phyloP scores from a whole-genome alignment of 1,139 yeast genomes.

The Blastobotrys proliferans region DNA sequence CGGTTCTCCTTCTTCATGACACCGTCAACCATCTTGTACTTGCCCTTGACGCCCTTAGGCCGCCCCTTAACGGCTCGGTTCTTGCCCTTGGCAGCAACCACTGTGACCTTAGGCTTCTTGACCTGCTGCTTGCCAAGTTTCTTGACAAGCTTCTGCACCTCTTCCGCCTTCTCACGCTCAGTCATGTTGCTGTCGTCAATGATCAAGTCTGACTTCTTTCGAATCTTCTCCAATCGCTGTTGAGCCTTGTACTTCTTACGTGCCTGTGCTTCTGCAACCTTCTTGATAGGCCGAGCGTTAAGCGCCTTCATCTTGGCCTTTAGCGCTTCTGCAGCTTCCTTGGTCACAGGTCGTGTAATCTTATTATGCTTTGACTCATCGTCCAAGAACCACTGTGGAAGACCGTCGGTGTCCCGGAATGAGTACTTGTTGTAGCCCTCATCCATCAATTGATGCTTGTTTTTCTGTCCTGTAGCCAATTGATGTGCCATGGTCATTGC shows the following conservation, averaged over 20 bases:
- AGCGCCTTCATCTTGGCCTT: slow-evolving; percentile 84
- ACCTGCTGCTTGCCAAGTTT: slow-evolving; percentile 68
- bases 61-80: slow-evolving; percentile 89
- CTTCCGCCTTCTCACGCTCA: slow-evolving; percentile 92
- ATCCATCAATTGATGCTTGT: slow-evolving; percentile 76
- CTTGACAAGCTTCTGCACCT: slow-evolving; percentile 79
- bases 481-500: slow-evolving; percentile 99
- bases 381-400: slow-evolving; percentile 94
- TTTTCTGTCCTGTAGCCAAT: slow-evolving; percentile 82
- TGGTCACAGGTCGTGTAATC: slow-evolving; percentile 85
- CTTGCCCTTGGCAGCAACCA: slow-evolving; percentile 84
- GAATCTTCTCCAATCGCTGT: slow-evolving; percentile 80
- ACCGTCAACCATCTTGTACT: slow-evolving; percentile 99
- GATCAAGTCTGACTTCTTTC: slow-evolving; percentile 90
- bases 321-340: slow-evolving; percentile 91
- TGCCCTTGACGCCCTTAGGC: slow-evolving; percentile 96
- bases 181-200: slow-evolving; percentile 83
- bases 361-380: slow-evolving; percentile 87
- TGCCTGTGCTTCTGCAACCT: slow-evolving; percentile 95
- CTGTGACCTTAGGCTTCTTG: slow-evolving; percentile 75
- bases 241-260: slow-evolving; percentile 94
- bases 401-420: slow-evolving; percentile 82
- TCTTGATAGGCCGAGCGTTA: slow-evolving; percentile 96
- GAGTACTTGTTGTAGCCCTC: slow-evolving; percentile 92
- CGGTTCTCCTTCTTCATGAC: slow-evolving; percentile 95